Percentiles rank a stretch among this genome's conserved stretches.
Evolutionary conservation across 306 rosid species (phyloP).

Genomic region (Myrica gale): DNA sequence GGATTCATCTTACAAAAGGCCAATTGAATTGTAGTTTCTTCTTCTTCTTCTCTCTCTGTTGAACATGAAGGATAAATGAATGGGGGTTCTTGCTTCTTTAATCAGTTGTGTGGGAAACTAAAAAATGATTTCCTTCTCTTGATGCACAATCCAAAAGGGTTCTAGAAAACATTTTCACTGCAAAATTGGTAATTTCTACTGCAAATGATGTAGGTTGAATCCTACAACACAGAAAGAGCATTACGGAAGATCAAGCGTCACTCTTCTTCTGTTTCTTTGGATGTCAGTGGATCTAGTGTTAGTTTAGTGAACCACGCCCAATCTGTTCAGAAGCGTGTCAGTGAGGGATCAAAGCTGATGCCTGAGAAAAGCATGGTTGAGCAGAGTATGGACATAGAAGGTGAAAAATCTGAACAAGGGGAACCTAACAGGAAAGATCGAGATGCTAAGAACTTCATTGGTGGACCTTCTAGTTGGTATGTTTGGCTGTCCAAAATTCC

Average conservation of each 20-base stretch:
- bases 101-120: too few relatives aligned
- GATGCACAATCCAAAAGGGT: too few relatives aligned
- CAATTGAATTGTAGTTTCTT: too few relatives aligned
- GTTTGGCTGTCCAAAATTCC: conserved; percentile 23
- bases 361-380: conserved; percentile 28
- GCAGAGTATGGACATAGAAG: conserved; percentile 31
- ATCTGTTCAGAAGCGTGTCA: conserved; percentile 33
- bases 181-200: background rate
- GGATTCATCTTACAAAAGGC: background rate
- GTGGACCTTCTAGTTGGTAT: conserved; percentile 92
- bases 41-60: background rate
- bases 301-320: conserved; percentile 31
- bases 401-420: conserved; percentile 42
- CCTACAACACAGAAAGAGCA: conserved; percentile 59
- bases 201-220: conserved; percentile 55
- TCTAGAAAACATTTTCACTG: background rate
- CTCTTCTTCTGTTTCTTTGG: conserved; percentile 44
- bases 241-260: conserved; percentile 71
- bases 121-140: too few relatives aligned
- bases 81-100: background rate
- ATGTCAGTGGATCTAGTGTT: conserved; percentile 43
- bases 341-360: conserved; percentile 39
- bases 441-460: conserved; percentile 48
- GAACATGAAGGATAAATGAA: background rate
- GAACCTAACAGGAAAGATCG: conserved; percentile 40